These are phyloP conservation scores for Blastobotrys chiropterorum DNA, from an alignment of 805 yeast species.

Conservation along the genomic window DNA sequence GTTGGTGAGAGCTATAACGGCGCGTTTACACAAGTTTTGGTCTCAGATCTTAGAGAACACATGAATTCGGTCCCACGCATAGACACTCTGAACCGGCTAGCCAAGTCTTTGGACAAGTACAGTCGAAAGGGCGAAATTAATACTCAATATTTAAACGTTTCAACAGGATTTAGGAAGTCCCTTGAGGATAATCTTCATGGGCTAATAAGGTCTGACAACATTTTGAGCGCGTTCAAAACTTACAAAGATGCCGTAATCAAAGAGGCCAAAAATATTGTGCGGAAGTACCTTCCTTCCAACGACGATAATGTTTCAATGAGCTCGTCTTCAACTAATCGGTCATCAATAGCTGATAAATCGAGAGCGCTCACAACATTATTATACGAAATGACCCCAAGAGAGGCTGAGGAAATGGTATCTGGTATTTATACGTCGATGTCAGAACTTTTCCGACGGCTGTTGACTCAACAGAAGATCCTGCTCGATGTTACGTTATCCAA, in stretches of 20 bases:
- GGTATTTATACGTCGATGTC: constrained; percentile 56
- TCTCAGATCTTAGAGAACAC: constrained; percentile 57
- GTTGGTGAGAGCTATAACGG: constrained; percentile 65
- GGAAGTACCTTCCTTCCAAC: constrained; percentile 49
- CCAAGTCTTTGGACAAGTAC: constrained; percentile 22
- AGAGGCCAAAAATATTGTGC: constrained; percentile 69
- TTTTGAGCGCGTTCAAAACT: constrained; percentile 52
- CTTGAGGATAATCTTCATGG: constrained; percentile 48
- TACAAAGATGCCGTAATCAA: constrained; percentile 64
- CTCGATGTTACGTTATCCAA: constrained; percentile 57
- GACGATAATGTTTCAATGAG: constrained; percentile 26
- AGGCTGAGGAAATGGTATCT: constrained; percentile 65
- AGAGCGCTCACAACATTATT: constrained; percentile 43
- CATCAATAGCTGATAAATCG: constrained; percentile 30
- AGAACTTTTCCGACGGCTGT: constrained; percentile 67
- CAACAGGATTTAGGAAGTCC: constrained; percentile 36
- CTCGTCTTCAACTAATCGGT: constrained; percentile 22
- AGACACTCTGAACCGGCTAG: constrained; percentile 49
- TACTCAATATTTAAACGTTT: constrained; percentile 36
- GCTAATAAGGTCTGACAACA: constrained; percentile 54
- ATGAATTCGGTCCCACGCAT: constrained; percentile 42
- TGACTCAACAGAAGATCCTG: constrained; percentile 71
- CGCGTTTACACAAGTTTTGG: constrained; percentile 47
- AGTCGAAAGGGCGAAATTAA: constrained; percentile 20
- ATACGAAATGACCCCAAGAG: constrained; percentile 61